Evolutionary conservation across 2,329 filamentous ascomycete genomes (phyloP).

Genomic region (Lasiodiplodia sp.): DNA sequence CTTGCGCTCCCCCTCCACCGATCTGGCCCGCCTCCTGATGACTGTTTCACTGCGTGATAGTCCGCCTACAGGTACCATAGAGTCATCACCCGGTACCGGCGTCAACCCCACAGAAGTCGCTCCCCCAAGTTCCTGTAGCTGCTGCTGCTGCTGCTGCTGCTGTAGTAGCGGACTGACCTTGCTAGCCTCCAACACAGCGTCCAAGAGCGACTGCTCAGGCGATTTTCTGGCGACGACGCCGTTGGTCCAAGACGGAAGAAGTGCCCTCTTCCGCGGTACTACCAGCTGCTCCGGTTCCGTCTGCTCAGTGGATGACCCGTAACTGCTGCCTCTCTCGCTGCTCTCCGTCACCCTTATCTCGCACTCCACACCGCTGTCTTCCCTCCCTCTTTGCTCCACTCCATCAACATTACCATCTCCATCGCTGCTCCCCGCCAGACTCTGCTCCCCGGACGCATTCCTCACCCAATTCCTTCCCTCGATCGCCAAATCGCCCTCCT

Average conservation of each 20-base stretch:
- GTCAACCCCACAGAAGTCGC: not conserved
- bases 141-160: slow-evolving; percentile 6
- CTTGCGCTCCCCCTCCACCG: not conserved
- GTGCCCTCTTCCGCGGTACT: not conserved
- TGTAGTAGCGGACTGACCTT: slow-evolving; percentile 16
- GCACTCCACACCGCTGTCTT: slow-evolving; percentile 13
- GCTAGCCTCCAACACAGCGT: slow-evolving; percentile 21
- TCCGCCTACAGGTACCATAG: not conserved
- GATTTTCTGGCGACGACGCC: not conserved
- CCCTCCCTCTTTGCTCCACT: slow-evolving; percentile 25
- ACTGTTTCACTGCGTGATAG: not conserved
- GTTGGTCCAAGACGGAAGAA: slow-evolving; percentile 7
- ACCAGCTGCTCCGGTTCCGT: not conserved
- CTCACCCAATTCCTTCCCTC: slow-evolving; percentile 27
- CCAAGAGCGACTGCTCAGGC: slow-evolving; percentile 20
- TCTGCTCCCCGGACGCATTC: slow-evolving; percentile 27
- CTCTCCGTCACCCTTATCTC: not conserved
- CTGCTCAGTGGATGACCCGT: not conserved
- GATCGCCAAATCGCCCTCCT: slow-evolving; percentile 30
- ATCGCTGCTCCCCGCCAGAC: slow-evolving; percentile 28
- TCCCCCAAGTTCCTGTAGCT: not conserved
- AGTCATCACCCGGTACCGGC: not conserved
- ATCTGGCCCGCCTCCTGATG: not conserved
- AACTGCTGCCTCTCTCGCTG: not conserved
- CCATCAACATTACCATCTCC: not conserved